A percentile compares a stretch with the other conserved stretches of the same genome.
phyloP scores from a whole-genome alignment of 495 filamentous ascomycete genomes.

The Gamarada debralockiae region DNA sequence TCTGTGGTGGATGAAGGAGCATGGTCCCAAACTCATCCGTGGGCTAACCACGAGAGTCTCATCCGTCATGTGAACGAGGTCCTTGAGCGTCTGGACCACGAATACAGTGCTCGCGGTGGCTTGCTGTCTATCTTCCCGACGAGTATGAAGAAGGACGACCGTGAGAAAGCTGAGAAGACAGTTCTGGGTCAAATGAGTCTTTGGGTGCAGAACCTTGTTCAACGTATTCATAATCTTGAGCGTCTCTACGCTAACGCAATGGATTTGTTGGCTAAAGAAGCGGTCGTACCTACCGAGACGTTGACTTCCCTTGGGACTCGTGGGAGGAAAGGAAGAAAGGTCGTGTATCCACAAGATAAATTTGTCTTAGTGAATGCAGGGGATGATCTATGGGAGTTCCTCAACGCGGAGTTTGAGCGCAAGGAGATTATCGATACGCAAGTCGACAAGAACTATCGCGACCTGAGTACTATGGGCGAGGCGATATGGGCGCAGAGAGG shows the following conservation, averaged over 20 bases:
- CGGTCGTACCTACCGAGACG: constrained; percentile 39
- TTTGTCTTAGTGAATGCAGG: constrained; percentile 49
- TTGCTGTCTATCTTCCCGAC: constrained; percentile 43
- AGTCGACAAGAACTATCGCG: constrained; percentile 21
- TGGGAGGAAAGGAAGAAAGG: constrained; percentile 32
- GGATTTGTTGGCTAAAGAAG: constrained; percentile 43
- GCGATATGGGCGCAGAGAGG: constrained; percentile 19
- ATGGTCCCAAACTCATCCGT: constrained; percentile 26
- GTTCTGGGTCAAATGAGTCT: constrained; percentile 48
- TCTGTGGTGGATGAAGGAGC: constrained; percentile 3
- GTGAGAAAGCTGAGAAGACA: constrained; percentile 30
- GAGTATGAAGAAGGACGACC: constrained; percentile 24
- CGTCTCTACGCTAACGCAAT: constrained; percentile 40
- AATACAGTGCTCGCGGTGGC: constrained; percentile 45
- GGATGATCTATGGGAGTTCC: constrained; percentile 38
- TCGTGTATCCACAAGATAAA: constrained; percentile 46
- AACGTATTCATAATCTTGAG: constrained; percentile 48
- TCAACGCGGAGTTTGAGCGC: constrained; percentile 42
- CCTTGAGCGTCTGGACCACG: constrained; percentile 51
- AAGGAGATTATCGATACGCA: constrained; percentile 31
- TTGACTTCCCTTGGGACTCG: constrained; percentile 32
- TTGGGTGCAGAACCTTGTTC: constrained; percentile 40
- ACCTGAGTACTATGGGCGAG: constrained; percentile 32
- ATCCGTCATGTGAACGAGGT: constrained; percentile 49
- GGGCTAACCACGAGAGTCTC: constrained; percentile 41